Evolutionary conservation across 169 alveolate species (phyloP).

Genomic region (Eimeria zaria): DNA sequence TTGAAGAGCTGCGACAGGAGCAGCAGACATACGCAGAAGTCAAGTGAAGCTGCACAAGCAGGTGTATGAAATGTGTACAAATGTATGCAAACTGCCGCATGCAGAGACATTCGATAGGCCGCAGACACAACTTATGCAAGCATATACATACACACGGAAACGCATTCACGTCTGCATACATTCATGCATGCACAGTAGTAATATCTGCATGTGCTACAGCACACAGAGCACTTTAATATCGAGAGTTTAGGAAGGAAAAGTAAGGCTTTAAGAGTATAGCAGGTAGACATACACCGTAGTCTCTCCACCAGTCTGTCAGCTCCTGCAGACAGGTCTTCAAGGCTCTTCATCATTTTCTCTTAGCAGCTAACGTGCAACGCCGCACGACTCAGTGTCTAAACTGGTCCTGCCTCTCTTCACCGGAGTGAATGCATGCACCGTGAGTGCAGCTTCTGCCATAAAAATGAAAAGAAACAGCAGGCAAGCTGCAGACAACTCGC

Average conservation of each 20-base stretch:
- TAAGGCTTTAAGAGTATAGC: not conserved
- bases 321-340: not conserved
- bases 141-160: not conserved
- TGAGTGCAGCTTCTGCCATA: not conserved
- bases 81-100: not conserved
- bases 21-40: not conserved
- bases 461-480: not conserved
- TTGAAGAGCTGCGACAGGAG: not conserved
- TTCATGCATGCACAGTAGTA: not conserved
- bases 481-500: not conserved
- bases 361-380: not conserved
- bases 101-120: not conserved
- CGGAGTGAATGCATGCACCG: not conserved
- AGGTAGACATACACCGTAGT: slow-evolving; percentile 13
- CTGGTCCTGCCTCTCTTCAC: not conserved
- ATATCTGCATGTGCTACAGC: not conserved
- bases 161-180: not conserved
- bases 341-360: not conserved
- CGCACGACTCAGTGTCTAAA: not conserved
- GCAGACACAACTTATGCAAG: not conserved
- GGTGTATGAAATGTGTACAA: not conserved
- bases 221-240: not conserved
- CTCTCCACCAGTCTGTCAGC: not conserved
- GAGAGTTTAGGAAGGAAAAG: not conserved
- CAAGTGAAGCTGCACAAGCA: not conserved